Evolutionary conservation across 495 filamentous ascomycete species (phyloP).

Genomic region (Geoglossum glabrum): DNA sequence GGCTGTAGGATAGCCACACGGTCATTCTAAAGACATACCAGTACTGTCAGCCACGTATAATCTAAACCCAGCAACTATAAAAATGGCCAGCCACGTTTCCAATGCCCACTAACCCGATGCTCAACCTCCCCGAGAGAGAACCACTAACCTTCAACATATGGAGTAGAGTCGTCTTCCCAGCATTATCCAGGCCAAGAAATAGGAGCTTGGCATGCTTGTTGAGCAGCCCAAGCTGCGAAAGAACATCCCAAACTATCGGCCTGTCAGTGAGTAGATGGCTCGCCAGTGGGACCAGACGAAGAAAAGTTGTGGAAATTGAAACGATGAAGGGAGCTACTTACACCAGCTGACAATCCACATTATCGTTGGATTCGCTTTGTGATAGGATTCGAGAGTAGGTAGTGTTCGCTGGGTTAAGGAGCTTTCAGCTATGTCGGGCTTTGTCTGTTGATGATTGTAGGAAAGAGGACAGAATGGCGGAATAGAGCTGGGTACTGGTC

Average conservation of each 20-base stretch:
- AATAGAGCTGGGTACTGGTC: not conserved
- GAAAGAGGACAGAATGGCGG: too few species aligned
- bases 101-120: not conserved
- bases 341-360: constrained; percentile 99
- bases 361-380: constrained; percentile 13
- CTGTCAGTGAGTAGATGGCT: not conserved
- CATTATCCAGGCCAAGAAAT: constrained; percentile 90
- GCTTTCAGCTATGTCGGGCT: not conserved
- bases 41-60: not conserved
- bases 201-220: constrained; percentile 96
- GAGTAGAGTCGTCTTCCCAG: constrained; percentile 85
- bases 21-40: constrained; percentile 43
- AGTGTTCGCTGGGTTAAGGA: not conserved
- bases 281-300: not conserved
- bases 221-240: constrained; percentile 71
- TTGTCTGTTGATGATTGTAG: not conserved
- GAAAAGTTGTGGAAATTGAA: constrained; percentile 1
- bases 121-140: not conserved
- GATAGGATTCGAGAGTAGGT: not conserved
- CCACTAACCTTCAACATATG: constrained; percentile 76
- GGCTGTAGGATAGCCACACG: constrained; percentile 84
- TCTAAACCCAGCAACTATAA: not conserved
- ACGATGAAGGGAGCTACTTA: constrained; percentile 26
- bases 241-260: constrained; percentile 67
- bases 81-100: not conserved